Evolutionary conservation across 2,329 filamentous ascomycete species (phyloP).

Genomic region (Paraphoma sp.): DNA sequence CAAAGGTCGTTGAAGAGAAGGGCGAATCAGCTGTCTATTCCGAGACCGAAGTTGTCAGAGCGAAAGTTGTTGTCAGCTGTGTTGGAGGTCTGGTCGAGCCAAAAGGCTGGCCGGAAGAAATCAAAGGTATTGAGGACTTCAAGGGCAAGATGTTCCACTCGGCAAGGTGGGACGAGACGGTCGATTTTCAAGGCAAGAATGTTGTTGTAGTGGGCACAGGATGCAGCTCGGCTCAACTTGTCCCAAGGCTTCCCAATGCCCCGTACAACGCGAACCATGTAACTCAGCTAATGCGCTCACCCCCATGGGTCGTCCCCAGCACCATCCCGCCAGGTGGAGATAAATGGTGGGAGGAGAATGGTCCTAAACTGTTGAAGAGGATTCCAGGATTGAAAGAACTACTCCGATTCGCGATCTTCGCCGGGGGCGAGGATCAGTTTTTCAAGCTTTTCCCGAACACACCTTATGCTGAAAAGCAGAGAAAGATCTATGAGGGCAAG

Average conservation of each 20-base stretch:
- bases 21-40: conserved; percentile 57
- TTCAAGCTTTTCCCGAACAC: conserved; percentile 56
- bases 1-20: conserved; percentile 51
- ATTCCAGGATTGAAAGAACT: conserved; percentile 60
- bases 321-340: conserved; percentile 46
- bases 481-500: conserved; percentile 51
- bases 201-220: conserved; percentile 66
- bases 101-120: conserved; percentile 56
- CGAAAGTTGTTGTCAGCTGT: conserved; percentile 62
- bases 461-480: conserved; percentile 45
- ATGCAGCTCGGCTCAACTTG: conserved; percentile 64
- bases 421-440: conserved; percentile 52
- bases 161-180: conserved; percentile 61
- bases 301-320: conserved; percentile 62
- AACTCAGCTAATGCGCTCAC: conserved; percentile 66
- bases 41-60: conserved; percentile 58
- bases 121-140: conserved; percentile 62
- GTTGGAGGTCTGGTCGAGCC: conserved; percentile 65
- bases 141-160: conserved; percentile 65
- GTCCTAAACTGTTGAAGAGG: conserved; percentile 53
- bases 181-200: conserved; percentile 62
- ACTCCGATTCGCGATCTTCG: conserved; percentile 55
- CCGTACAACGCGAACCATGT: conserved; percentile 61
- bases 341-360: conserved; percentile 56
- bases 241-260: conserved; percentile 58